Evolutionary conservation across 805 yeast genomes (phyloP).

Genomic region (Yarrowia sp.): DNA sequence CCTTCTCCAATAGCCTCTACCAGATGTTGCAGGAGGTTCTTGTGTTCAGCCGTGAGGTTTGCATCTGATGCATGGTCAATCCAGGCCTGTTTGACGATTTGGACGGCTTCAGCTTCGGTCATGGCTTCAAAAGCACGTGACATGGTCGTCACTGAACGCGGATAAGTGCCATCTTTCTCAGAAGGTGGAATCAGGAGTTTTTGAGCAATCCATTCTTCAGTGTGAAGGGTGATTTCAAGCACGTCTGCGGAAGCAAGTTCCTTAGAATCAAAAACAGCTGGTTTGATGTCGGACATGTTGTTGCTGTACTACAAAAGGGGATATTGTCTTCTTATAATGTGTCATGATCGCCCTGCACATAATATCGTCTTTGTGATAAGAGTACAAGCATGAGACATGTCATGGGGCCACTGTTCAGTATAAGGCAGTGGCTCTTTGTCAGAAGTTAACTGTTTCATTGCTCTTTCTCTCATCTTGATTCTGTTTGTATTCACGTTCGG

Average conservation of each 20-base stretch:
- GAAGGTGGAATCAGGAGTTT: constrained; percentile 9
- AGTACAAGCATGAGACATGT: too few species aligned
- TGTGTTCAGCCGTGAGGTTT: constrained; percentile 45
- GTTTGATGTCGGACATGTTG: not conserved
- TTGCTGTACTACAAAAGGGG: not conserved
- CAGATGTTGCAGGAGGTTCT: constrained; percentile 25
- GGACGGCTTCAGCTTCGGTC: constrained; percentile 43
- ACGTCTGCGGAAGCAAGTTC: not conserved
- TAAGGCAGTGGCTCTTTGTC: too few species aligned
- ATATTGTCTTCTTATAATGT: too few species aligned
- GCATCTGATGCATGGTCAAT: constrained; percentile 48
- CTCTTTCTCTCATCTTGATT: too few species aligned
- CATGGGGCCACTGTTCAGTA: too few species aligned
- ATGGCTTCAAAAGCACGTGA: constrained; percentile 43
- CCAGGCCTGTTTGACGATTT: constrained; percentile 43
- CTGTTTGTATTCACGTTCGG: too few species aligned
- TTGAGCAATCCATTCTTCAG: constrained; percentile 2
- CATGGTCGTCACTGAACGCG: constrained; percentile 40
- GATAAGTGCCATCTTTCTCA: not conserved
- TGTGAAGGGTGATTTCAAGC: not conserved
- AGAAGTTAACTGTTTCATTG: too few species aligned
- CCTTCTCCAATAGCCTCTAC: not conserved
- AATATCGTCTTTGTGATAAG: too few species aligned
- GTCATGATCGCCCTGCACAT: too few species aligned
- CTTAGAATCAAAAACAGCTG: not conserved